Evolutionary conservation across 345 rosid genomes (phyloP), one percentile per base, ranked within the genome.

Genomic region (Eutrema heterophyllum): DNA sequence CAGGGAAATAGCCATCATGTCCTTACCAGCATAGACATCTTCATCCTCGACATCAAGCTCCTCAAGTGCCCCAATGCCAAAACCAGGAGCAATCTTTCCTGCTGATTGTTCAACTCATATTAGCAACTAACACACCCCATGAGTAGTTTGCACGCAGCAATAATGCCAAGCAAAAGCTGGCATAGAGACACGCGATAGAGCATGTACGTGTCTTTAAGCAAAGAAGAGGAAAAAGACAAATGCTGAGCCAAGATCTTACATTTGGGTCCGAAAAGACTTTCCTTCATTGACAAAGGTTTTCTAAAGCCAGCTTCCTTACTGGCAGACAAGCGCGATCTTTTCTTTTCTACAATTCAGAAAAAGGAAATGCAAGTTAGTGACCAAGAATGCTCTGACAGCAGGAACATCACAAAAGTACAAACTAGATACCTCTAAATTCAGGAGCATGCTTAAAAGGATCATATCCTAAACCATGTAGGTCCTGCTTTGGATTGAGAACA

Each of bases 31-130:
- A 81, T 90, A 92, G 49, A 95, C 84, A 83, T 95, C 99, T 83
- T 92, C 99, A 81, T 95, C 99, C 89, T 95, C 99, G 32, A 75
- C 90, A 84, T 87, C 97, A 80, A 83, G 93, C 72, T 92, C 99
- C 81, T 92, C 99, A 44, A 95, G 94, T 52, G 99, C 99, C 32
- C 99, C 99, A 84, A 95, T 92, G 75, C 99, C 99, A 84, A 95
- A 92, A 62, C 99, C 99, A 45, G 96, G 90, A 77, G 91, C 94
- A 78, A 82, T 80, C 79, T 89, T 90, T 85, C 96, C 90, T 77
- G 80, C 80, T 95, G 96, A 84, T 85, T 79, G 58, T 76, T 69
- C 66, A 72, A 75, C 61, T 51, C 67, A 61, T 79, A 67, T 85
- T 64, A 83, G 83, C 67, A 49, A 72, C 58, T 55, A 85, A 61